Percentiles rank a stretch among this genome's conserved stretches.
These are phyloP conservation scores for Fagopyrum esculentum DNA, from an alignment of 148 eudicot genomes.

Conservation along the genomic window DNA sequence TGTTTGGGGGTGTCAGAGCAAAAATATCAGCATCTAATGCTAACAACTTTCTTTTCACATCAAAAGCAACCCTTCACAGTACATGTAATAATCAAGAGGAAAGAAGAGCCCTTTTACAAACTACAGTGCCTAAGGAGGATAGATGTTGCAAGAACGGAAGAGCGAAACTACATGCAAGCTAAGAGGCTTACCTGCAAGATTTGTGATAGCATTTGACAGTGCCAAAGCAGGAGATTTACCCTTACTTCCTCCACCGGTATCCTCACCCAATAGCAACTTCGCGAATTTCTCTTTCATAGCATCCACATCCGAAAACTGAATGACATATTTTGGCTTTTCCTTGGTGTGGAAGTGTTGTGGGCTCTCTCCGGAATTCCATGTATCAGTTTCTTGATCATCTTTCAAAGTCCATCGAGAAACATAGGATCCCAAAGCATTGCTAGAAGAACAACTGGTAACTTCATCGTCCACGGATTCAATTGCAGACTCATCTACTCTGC, in stretches of 20 bases:
- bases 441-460: slow-evolving; percentile 74
- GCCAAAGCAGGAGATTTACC: slow-evolving; percentile 67
- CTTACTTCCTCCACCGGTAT: slow-evolving; percentile 72
- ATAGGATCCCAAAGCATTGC: slow-evolving; percentile 54
- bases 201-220: slow-evolving; percentile 74
- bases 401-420: slow-evolving; percentile 52
- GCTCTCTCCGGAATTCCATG: slow-evolving; percentile 40
- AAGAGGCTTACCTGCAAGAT: slow-evolving; percentile 53
- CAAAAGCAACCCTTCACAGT: not conserved
- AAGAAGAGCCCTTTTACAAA: not conserved
- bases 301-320: slow-evolving; percentile 50
- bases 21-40: not conserved
- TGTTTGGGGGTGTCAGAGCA: not conserved
- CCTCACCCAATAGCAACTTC: slow-evolving; percentile 83
- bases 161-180: not conserved
- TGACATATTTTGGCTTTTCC: slow-evolving; percentile 30
- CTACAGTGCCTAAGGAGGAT: not conserved
- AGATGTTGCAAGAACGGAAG: not conserved
- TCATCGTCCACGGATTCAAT: slow-evolving; percentile 53
- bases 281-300: slow-evolving; percentile 78
- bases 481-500: slow-evolving; percentile 37
- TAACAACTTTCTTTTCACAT: not conserved
- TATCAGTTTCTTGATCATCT: slow-evolving; percentile 45
- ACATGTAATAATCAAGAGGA: not conserved
- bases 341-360: slow-evolving; percentile 38